Evolutionary conservation across 2,329 filamentous ascomycete species (phyloP), one percentile per base, ranked within the genome.

Genomic region (Trichophyton schoenleinii): DNA sequence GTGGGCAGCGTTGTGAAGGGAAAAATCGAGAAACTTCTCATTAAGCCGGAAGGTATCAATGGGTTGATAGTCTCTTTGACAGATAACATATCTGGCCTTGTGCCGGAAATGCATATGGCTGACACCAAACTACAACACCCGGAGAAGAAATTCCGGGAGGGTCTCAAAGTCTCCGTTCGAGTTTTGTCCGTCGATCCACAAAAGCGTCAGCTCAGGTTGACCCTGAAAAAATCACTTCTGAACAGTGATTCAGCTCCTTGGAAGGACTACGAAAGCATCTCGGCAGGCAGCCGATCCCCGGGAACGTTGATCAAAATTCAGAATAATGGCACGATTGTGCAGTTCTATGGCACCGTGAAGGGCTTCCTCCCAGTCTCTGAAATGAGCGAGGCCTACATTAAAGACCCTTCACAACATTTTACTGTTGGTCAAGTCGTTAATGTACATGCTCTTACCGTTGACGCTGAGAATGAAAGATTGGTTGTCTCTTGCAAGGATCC

Each of bases 381-480:
- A 74, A 99, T 99, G 94, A 97, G 94, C 71, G 94, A 99, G 72
- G 91, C 91, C 9, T 96, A 87, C 70, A 96, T 99, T 69, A 83
- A 87, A 66, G 88, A 96, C 69, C 91, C 94, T 3, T 84, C 83
- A 53, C 86, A 95, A 69, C 91, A 97, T 74, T 99, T 99, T 78
- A 85, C 87, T 41, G 76, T 85, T 49, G 95, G 94, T 0, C 94
- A 99, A 72, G 92, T 95, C 1, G 87, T 99, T 66, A 95, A 85
- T 68, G 88, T 96, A 20, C 89, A 92, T 69, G 85, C 95, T n/a
- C 74, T 96, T 38, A 88, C 87, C 58, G 84, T 96, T 58, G 85
- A 95, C 67, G 78, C 85, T 0, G 84, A 87, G 62, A 79, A 82
- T 44, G 80, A 81, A 63, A 86, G 87, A 66, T 82, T 99, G 66